phyloP scores from a whole-genome alignment of 106 monocot species.

The Dendrobium nobile region DNA sequence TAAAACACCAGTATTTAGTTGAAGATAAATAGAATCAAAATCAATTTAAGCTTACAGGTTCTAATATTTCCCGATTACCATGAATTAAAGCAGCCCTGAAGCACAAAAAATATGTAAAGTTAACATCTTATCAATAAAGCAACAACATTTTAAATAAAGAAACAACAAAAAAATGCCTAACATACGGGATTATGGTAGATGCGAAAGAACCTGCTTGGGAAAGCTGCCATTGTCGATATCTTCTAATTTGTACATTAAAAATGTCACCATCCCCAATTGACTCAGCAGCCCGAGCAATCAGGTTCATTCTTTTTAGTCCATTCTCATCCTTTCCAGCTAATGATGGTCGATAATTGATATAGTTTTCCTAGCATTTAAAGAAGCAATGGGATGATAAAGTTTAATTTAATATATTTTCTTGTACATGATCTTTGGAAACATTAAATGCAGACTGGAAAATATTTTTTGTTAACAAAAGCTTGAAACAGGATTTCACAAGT shows the following conservation, averaged over 20 bases:
- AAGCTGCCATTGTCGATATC: conserved; percentile 97
- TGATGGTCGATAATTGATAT: conserved; percentile 87
- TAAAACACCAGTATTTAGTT: neutral
- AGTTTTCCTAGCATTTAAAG: conserved; percentile 72
- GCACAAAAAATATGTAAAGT: neutral
- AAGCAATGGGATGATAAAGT: conserved; percentile 5
- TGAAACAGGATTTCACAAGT: neutral
- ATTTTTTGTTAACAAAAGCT: neutral
- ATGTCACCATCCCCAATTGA: conserved; percentile 89
- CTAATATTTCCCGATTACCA: conserved; percentile 66
- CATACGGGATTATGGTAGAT: conserved; percentile 91
- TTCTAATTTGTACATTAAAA: conserved; percentile 87
- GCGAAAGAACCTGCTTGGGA: conserved; percentile 79
- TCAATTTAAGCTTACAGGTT: conserved; percentile 38
- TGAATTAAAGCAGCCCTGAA: conserved; percentile 88
- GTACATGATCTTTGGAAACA: neutral
- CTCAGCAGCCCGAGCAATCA: conserved; percentile 78
- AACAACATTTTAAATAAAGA: conserved; percentile 2
- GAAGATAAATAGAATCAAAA: neutral
- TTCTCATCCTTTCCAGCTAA: conserved; percentile 70
- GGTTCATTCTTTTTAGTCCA: conserved; percentile 82
- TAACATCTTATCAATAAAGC: conserved; percentile 2
- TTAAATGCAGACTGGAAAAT: neutral
- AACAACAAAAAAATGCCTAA: neutral
- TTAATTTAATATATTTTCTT: neutral